Conservation (phyloP, 1,139 yeast species). For the Yamadazyma kanchanaburiensis region DNA sequence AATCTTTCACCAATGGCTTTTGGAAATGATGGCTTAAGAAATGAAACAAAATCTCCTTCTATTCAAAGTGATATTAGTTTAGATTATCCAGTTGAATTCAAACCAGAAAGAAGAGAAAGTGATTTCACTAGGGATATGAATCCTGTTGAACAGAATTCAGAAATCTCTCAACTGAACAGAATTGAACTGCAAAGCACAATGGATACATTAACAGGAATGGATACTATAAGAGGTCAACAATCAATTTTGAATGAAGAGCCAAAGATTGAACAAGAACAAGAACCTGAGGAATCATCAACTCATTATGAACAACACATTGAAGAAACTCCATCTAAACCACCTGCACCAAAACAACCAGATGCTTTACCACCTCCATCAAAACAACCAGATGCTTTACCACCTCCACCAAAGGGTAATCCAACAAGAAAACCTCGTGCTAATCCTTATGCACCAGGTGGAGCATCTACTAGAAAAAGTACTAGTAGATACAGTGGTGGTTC, state of each 20-base stretch:
- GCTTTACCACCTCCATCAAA: slow-evolving; percentile 6
- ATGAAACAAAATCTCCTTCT: slow-evolving; percentile 21
- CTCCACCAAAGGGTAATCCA: slow-evolving; percentile 6
- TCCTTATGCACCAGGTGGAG: slow-evolving; percentile 39
- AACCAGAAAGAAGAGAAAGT: slow-evolving; percentile 16
- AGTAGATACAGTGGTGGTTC: slow-evolving; percentile 13
- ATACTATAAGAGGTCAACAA: too few species aligned
- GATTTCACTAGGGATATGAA: slow-evolving; percentile 6
- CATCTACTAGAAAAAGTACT: slow-evolving; percentile 3
- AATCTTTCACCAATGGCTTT: slow-evolving; percentile 21
- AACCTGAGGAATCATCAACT: not conserved
- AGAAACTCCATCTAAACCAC: slow-evolving; percentile 7
- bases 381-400: slow-evolving; percentile 6
- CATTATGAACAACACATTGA: slow-evolving; percentile 1
- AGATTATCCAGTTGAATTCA: slow-evolving; percentile 29
- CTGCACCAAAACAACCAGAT: slow-evolving; percentile 8
- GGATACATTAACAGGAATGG: too few species aligned
- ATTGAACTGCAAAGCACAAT: too few species aligned
- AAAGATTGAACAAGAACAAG: not conserved
- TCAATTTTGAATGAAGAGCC: not conserved
- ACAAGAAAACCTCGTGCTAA: slow-evolving; percentile 18
- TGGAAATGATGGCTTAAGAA: slow-evolving; percentile 9
- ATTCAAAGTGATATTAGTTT: slow-evolving; percentile 31
- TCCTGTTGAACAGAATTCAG: not conserved
- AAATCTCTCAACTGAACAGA: too few species aligned